A percentile compares a stretch with the other conserved stretches of the same genome.
These are phyloP conservation scores for Malus hybrid DNA, from an alignment of 331 rosid genomes.

Conservation along the genomic window DNA sequence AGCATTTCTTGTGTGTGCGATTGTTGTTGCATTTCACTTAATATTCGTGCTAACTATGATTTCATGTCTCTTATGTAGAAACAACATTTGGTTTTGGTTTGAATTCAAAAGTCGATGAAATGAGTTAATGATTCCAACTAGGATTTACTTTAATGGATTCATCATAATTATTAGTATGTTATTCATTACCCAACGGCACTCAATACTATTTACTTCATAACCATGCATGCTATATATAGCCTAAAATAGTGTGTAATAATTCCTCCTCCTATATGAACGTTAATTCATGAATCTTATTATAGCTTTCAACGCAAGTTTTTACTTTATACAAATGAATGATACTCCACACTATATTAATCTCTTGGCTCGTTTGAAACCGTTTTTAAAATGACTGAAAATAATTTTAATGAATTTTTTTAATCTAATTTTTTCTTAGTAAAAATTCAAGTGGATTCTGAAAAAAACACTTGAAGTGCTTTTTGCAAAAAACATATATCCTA, in stretches of 20 bases:
- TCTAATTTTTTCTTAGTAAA: too few relatives aligned
- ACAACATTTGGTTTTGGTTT: background rate
- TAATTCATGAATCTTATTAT: background rate
- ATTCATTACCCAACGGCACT: conserved; percentile 2
- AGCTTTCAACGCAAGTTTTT: too few relatives aligned
- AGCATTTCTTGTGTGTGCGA: too few relatives aligned
- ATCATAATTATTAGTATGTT: background rate
- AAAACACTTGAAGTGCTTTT: too few relatives aligned
- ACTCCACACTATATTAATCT: too few relatives aligned
- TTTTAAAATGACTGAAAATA: too few relatives aligned
- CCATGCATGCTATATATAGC: background rate
- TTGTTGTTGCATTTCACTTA: too few relatives aligned
- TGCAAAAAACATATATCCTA: too few relatives aligned
- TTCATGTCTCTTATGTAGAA: background rate
- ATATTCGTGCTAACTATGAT: background rate
- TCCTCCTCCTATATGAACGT: background rate
- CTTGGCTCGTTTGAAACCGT: accelerated
- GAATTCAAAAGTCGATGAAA: background rate
- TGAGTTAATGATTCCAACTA: background rate
- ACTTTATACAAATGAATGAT: too few relatives aligned
- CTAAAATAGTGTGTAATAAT: background rate
- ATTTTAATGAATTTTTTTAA: too few relatives aligned
- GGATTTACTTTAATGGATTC: background rate
- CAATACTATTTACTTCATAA: background rate
- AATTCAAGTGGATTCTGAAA: too few relatives aligned